Base-by-base conservation (phyloP, 2,329 filamentous ascomycete genomes). In the Tolypocladium amazonense region DNA sequence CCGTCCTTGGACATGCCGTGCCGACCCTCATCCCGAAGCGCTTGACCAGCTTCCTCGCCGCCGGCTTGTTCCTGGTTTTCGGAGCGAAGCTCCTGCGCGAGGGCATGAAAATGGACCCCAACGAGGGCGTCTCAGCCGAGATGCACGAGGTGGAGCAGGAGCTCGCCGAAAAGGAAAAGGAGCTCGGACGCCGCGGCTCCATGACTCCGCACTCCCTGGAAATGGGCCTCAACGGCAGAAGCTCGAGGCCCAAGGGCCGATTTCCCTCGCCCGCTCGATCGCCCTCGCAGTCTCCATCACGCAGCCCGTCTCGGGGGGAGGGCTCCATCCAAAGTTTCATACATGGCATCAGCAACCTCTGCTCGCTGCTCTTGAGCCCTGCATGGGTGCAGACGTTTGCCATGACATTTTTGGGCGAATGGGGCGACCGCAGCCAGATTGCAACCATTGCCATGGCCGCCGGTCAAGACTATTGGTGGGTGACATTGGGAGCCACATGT, bases 341-440 rank as follows among this genome's bases (percentile, higher is more conserved):
- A 63, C 72, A 81, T 25, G 92, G 94, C 1, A 77, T 97, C 30
- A 86, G 87, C 72, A 99, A 99, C 68, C 83, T 99, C 4, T 85
- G 92, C 63, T 92, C 90, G 14, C 80, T 99, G 8, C 82, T 99
- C 5, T 81, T 99, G 45, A 96, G 90, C 73, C 94, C 94, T 1
- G 94, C 92, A 0, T 99, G 94, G 94, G 94, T 99, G 18, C 93
- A 97, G 76, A 99, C 94, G 0, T 99, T 99, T 71, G 85, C 95
- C 67, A 99, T 99, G 94, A 99, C 94, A 2, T 99, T 99, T 76
- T 77, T 99, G 37, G 94, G 94, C 47, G 94, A 99, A 74, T 99
- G 94, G 94, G 94, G 94, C 60, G 94, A 99, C 70, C 86, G 94
- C 66, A 96, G 90, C 72, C 94, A 99, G 77, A 97, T 99, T 69